Percentiles rank a stretch among this genome's conserved stretches.
Conservation (phyloP, 208 protist species). For the Trypanosoma grayi region DNA sequence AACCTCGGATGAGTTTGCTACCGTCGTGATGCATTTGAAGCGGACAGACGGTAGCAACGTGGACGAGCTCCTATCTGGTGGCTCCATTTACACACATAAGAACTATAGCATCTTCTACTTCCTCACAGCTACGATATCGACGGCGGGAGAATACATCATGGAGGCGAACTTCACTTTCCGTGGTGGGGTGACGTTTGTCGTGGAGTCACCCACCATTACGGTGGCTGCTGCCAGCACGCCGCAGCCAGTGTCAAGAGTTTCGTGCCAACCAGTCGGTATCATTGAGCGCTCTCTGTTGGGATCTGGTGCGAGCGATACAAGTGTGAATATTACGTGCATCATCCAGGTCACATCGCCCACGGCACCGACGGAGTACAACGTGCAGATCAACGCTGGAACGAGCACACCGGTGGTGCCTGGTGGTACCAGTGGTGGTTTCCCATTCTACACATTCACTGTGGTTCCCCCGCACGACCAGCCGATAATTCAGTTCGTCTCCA, state of each 20-base stretch:
- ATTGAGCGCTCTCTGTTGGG: constrained; percentile 16
- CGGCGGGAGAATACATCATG: constrained; percentile 56
- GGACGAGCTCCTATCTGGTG: constrained; percentile 34
- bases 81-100: constrained; percentile 36
- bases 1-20: constrained; percentile 40
- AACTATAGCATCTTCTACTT: constrained; percentile 61
- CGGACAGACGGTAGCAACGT: constrained; percentile 29
- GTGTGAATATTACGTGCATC: constrained; percentile 32
- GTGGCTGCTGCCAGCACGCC: constrained; percentile 22
- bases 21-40: constrained; percentile 45
- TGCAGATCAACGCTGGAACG: constrained; percentile 53
- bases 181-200: constrained; percentile 37
- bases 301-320: background rate
- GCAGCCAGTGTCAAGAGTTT: constrained; percentile 17
- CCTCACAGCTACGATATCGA: constrained; percentile 41
- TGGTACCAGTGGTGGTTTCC: constrained; percentile 32
- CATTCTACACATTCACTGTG: constrained; percentile 62
- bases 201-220: constrained; percentile 36
- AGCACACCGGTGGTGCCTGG: constrained; percentile 29
- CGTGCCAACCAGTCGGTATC: constrained; percentile 56
- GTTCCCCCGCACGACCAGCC: constrained; percentile 31
- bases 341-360: constrained; percentile 30
- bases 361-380: constrained; percentile 42
- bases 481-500: constrained; percentile 51
- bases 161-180: constrained; percentile 52